phyloP scores from a whole-genome alignment of 2,329 filamentous ascomycete species.

The Colletotrichum sp. region DNA sequence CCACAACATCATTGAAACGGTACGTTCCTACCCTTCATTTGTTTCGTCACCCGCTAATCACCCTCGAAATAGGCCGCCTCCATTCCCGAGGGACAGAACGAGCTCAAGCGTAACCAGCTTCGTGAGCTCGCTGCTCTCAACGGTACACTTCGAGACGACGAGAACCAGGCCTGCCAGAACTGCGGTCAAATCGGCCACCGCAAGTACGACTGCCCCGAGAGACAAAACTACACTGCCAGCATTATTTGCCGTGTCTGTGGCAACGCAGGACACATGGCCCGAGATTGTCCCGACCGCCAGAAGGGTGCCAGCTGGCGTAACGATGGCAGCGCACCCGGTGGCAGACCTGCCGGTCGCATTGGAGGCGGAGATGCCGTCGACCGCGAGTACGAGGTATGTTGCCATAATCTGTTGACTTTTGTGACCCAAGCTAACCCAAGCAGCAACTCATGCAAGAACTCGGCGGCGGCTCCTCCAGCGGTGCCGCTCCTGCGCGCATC shows the following conservation, averaged over 20 bases:
- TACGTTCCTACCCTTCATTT: conserved; percentile 51
- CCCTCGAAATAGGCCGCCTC: conserved; percentile 77
- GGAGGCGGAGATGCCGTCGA: conserved; percentile 85
- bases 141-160: conserved; percentile 97
- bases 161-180: conserved; percentile 99
- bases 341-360: conserved; percentile 64
- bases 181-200: conserved; percentile 98
- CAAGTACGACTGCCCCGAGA: conserved; percentile 98
- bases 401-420: not conserved
- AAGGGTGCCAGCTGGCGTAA: conserved; percentile 93
- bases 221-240: conserved; percentile 98
- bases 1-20: conserved; percentile 98
- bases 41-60: conserved; percentile 26
- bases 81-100: conserved; percentile 97
- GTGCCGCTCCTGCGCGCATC: conserved; percentile 76
- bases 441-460: conserved; percentile 98
- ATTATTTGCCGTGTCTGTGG: conserved; percentile 99
- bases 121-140: conserved; percentile 97
- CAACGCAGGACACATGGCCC: conserved; percentile 97
- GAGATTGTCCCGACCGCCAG: conserved; percentile 95
- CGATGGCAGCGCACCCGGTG: conserved; percentile 55
- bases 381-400: conserved; percentile 88
- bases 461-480: conserved; percentile 71
- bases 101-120: conserved; percentile 97
- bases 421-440: conserved; percentile 42